A percentile compares a stretch with the other conserved stretches of the same genome.
Evolutionary conservation across 345 rosid genomes (phyloP).

Genomic region (Populus tremula): DNA sequence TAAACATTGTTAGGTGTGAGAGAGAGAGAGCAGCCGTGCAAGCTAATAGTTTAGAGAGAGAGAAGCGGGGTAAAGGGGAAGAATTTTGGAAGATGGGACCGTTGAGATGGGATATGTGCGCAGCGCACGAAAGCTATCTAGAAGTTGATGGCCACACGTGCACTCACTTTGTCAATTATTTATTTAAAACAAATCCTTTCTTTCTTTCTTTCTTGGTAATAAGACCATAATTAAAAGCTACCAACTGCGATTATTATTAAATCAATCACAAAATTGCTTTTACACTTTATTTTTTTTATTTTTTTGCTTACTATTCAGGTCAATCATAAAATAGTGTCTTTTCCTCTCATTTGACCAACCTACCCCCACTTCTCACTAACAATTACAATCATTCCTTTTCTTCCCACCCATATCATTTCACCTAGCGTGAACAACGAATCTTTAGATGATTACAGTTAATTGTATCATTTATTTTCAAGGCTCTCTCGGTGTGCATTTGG

Average conservation of each 20-base stretch:
- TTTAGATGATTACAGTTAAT: no score
- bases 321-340: background rate
- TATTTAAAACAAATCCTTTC: background rate
- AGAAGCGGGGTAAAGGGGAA: slow-evolving; percentile 4
- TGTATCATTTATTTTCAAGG: no score
- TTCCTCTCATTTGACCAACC: background rate
- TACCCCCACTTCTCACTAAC: background rate
- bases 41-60: slow-evolving; percentile 4
- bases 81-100: slow-evolving; percentile 15
- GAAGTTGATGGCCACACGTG: slow-evolving; percentile 14
- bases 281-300: no score
- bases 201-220: background rate
- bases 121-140: background rate
- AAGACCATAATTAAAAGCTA: no score
- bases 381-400: background rate
- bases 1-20: background rate
- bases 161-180: background rate
- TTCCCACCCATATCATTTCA: no score
- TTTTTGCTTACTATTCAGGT: no score
- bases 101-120: background rate
- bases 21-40: background rate
- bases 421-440: no score
- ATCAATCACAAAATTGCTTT: background rate
- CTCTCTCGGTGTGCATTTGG: no score
- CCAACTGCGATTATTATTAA: no score